A percentile compares a stretch with the other conserved stretches of the same genome.
Evolutionary conservation across 768 basidiomycete genomes (phyloP).

Genomic region (Auriculariales sp.): DNA sequence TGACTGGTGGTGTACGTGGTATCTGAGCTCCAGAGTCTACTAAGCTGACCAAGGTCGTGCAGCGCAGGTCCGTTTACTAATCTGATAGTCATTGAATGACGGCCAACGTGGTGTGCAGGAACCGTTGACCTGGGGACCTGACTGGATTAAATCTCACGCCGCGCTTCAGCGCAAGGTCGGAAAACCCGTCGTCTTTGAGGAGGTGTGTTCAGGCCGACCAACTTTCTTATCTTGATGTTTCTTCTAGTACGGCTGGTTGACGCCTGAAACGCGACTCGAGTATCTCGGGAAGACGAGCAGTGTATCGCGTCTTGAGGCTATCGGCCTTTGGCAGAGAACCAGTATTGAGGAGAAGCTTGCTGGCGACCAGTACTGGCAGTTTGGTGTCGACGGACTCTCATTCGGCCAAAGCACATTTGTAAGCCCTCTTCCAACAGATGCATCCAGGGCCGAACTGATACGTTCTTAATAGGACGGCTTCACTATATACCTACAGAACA

Average conservation of each 20-base stretch:
- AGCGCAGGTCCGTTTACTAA: no score
- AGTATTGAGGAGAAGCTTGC: slow-evolving; percentile 3
- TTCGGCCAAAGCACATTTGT: slow-evolving; percentile 9
- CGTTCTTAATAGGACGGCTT: slow-evolving; percentile 7
- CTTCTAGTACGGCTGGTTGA: slow-evolving; percentile 8
- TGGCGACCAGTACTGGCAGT: slow-evolving; percentile 9
- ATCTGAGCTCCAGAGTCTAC: no score
- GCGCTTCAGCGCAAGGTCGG: slow-evolving; percentile 4
- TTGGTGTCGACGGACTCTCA: slow-evolving; percentile 7
- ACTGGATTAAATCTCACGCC: slow-evolving; percentile 6
- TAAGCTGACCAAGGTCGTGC: no score
- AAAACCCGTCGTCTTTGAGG: slow-evolving; percentile 8
- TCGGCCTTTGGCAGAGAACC: slow-evolving; percentile 7
- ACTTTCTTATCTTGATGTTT: not conserved
- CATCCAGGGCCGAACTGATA: not conserved
- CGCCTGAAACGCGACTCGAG: slow-evolving; percentile 1
- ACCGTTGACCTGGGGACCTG: slow-evolving; percentile 7
- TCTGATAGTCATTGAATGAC: no score
- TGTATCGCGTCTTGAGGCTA: slow-evolving; percentile 6
- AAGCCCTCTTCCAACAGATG: not conserved
- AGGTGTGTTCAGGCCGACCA: not conserved
- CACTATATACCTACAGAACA: slow-evolving; percentile 8
- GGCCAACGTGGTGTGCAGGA: no score
- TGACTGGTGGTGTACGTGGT: slow-evolving; percentile 8
- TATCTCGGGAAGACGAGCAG: slow-evolving; percentile 5